These are phyloP conservation scores for Beta corolliflora DNA, from an alignment of 179 eudicot species.

Conservation along the genomic window DNA sequence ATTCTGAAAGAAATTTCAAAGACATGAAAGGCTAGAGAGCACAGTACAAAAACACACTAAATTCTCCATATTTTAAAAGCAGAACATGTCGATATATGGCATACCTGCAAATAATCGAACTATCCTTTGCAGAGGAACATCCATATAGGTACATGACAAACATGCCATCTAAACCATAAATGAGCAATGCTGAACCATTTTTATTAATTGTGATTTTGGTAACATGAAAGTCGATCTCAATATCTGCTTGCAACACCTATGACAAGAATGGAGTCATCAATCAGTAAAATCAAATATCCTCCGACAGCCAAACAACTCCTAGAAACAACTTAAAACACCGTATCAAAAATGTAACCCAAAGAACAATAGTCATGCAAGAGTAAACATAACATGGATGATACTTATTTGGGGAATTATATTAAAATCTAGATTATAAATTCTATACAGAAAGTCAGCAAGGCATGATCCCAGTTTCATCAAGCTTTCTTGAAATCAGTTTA, in stretches of 20 bases:
- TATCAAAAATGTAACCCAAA: background rate
- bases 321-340: background rate
- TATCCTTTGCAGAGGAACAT: constrained; percentile 51
- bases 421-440: background rate
- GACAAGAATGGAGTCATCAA: constrained; percentile 22
- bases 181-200: constrained; percentile 79
- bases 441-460: background rate
- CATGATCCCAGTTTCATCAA: background rate
- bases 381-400: background rate
- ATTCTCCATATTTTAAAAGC: background rate
- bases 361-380: background rate
- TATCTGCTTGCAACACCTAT: constrained; percentile 77
- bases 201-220: constrained; percentile 66
- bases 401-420: background rate
- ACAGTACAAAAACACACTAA: background rate
- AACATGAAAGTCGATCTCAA: constrained; percentile 55
- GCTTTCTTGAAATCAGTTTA: background rate
- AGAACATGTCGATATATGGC: constrained; percentile 1
- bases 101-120: constrained; percentile 75
- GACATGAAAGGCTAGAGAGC: background rate
- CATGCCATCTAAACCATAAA: constrained; percentile 65
- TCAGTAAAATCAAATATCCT: constrained; percentile 11
- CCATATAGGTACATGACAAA: constrained; percentile 75
- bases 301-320: background rate
- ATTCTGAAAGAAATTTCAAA: background rate